Conservation (phyloP, 2,329 filamentous ascomycete genomes). For the Coniella vitis region DNA sequence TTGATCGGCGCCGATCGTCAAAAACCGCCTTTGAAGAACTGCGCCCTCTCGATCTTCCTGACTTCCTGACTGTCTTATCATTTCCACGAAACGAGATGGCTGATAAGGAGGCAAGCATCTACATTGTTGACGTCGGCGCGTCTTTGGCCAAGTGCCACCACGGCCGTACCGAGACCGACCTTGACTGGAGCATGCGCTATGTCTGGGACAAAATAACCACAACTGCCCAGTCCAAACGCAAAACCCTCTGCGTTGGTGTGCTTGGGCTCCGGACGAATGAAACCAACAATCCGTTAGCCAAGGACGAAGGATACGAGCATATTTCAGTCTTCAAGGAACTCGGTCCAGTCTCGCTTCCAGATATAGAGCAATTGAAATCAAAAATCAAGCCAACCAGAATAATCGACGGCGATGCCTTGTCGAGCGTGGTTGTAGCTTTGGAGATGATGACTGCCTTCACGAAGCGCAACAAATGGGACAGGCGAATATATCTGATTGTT, state of each 20-base stretch:
- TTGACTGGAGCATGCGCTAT: slow-evolving; percentile 86
- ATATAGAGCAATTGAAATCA: slow-evolving; percentile 58
- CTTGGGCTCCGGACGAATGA: slow-evolving; percentile 76
- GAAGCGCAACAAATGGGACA: slow-evolving; percentile 60
- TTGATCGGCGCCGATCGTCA: no score
- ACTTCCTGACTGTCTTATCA: not conserved
- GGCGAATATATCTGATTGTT: slow-evolving; percentile 78
- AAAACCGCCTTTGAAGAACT: no score
- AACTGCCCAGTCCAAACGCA: slow-evolving; percentile 61
- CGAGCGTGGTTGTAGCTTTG: slow-evolving; percentile 77
- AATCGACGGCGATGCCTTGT: slow-evolving; percentile 73
- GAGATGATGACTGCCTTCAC: slow-evolving; percentile 78
- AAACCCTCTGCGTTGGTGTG: slow-evolving; percentile 70
- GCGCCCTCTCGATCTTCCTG: not conserved
- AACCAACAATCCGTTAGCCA: slow-evolving; percentile 57
- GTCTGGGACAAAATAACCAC: slow-evolving; percentile 88
- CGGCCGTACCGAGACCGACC: slow-evolving; percentile 68
- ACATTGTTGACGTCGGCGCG: slow-evolving; percentile 78
- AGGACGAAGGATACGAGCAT: slow-evolving; percentile 70
- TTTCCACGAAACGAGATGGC: slow-evolving; percentile 54
- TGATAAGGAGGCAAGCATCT: slow-evolving; percentile 87
- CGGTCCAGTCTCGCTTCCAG: slow-evolving; percentile 54
- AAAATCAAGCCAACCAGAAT: slow-evolving; percentile 62
- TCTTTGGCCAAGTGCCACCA: slow-evolving; percentile 72
- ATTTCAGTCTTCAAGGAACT: slow-evolving; percentile 73